These are phyloP conservation scores for Penicillium silybi DNA, from an alignment of 495 filamentous ascomycete genomes.

Conservation along the genomic window DNA sequence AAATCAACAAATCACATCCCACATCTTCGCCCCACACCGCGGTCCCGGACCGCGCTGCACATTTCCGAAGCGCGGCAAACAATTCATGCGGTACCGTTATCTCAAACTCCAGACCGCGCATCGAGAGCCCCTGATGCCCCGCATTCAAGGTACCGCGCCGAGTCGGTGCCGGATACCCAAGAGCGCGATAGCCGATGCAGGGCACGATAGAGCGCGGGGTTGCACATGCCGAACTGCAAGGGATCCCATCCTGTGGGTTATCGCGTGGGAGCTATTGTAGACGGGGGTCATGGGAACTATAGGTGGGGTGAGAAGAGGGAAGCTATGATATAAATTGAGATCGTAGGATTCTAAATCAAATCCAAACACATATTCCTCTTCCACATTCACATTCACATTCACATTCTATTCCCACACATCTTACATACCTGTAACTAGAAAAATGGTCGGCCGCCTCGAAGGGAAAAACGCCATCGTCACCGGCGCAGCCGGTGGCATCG, in stretches of 20 bases:
- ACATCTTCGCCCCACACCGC: constrained; percentile 9
- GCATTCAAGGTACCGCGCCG: background rate
- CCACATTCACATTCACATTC: background rate
- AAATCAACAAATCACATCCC: background rate
- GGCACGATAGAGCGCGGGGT: background rate
- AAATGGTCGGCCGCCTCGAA: constrained; percentile 56
- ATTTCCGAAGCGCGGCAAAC: background rate
- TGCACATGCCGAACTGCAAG: background rate
- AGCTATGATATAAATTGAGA: background rate
- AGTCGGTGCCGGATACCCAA: background rate
- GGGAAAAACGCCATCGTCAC: constrained; percentile 93
- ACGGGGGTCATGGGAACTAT: background rate
- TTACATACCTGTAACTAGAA: too few species aligned
- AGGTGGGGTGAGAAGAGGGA: background rate
- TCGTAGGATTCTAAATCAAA: background rate
- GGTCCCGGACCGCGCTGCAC: constrained; percentile 18
- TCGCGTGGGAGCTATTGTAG: background rate
- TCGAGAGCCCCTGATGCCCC: background rate
- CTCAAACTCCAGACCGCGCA: background rate
- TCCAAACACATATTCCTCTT: too few species aligned
- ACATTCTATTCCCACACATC: background rate
- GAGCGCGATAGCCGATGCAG: background rate
- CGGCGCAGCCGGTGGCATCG: constrained; percentile 67
- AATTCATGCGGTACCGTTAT: background rate
- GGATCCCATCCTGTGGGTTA: background rate